Conservation (phyloP, 169 alveolate genomes). For the Cryptosporidium canis region DNA sequence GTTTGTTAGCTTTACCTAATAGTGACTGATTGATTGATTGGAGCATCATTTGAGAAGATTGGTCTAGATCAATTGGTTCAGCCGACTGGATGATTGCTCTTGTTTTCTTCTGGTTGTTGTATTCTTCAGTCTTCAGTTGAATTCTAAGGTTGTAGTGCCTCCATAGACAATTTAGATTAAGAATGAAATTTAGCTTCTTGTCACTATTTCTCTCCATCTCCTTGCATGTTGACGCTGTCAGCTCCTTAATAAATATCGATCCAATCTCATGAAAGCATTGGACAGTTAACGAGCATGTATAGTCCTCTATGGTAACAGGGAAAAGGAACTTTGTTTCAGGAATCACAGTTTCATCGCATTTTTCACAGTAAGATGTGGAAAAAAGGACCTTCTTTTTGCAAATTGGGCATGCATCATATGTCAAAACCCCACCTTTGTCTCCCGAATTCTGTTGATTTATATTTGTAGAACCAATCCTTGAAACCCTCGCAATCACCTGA, state of each 20-base stretch:
- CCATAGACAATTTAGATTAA: conserved; percentile 27
- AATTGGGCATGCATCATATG: conserved; percentile 69
- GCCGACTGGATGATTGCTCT: conserved; percentile 67
- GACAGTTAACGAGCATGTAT: conserved; percentile 53
- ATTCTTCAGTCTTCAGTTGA: conserved; percentile 48
- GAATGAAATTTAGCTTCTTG: conserved; percentile 26
- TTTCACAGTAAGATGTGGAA: conserved; percentile 38
- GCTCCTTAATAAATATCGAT: conserved; percentile 11
- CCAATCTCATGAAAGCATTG: conserved; percentile 65
- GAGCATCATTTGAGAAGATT: conserved; percentile 11
- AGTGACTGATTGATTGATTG: neutral
- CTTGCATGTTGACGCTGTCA: conserved; percentile 42
- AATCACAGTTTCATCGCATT: conserved; percentile 57
- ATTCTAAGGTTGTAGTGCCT: conserved; percentile 33
- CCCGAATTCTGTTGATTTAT: neutral
- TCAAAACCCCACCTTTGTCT: conserved; percentile 19
- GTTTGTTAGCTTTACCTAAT: neutral
- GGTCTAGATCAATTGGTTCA: conserved; percentile 31
- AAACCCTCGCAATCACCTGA: conserved; percentile 45
- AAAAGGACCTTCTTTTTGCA: conserved; percentile 57
- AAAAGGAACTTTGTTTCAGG: conserved; percentile 60
- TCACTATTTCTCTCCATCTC: conserved; percentile 29
- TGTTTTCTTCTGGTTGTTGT: conserved; percentile 56
- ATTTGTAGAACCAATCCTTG: conserved; percentile 38
- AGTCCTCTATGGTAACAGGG: conserved; percentile 66